phyloP scores from a whole-genome alignment of 768 basidiomycete genomes.

The Lactifluus pinguis region DNA sequence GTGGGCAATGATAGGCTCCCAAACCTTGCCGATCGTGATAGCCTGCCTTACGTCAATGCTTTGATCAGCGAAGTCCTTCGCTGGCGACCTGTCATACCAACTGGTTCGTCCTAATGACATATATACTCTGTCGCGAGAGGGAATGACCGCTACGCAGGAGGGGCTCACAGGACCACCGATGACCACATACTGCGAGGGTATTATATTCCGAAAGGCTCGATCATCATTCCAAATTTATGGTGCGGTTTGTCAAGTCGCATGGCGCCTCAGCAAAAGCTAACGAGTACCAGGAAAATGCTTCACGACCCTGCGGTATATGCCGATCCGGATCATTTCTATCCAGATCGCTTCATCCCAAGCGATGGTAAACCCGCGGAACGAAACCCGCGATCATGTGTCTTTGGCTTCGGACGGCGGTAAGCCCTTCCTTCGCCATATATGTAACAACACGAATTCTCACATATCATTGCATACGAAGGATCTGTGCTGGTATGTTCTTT shows the following conservation, averaged over 20 bases:
- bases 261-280: not conserved
- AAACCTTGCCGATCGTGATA: slow-evolving; percentile 10
- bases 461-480: not conserved
- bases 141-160: not conserved
- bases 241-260: slow-evolving; percentile 2
- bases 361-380: slow-evolving; percentile 7
- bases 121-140: not conserved
- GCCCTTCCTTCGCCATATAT: too few relatives aligned
- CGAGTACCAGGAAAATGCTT: slow-evolving; percentile 21
- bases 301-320: slow-evolving; percentile 23
- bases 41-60: slow-evolving; percentile 18
- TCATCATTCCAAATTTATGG: slow-evolving; percentile 30
- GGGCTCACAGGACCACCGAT: not conserved
- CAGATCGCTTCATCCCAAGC: slow-evolving; percentile 23
- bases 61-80: slow-evolving; percentile 18
- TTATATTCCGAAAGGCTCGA: slow-evolving; percentile 28
- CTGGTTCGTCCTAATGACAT: slow-evolving; percentile 1
- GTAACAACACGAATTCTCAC: not conserved
- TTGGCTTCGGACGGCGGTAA: not conserved
- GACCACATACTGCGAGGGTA: not conserved
- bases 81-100: slow-evolving; percentile 13
- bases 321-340: slow-evolving; percentile 22
- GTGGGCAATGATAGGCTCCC: slow-evolving; percentile 18
- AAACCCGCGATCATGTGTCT: slow-evolving; percentile 14
- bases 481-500: slow-evolving; percentile 3